phyloP scores from a whole-genome alignment of 2,329 filamentous ascomycete genomes.

The Colletotrichum sp. region DNA sequence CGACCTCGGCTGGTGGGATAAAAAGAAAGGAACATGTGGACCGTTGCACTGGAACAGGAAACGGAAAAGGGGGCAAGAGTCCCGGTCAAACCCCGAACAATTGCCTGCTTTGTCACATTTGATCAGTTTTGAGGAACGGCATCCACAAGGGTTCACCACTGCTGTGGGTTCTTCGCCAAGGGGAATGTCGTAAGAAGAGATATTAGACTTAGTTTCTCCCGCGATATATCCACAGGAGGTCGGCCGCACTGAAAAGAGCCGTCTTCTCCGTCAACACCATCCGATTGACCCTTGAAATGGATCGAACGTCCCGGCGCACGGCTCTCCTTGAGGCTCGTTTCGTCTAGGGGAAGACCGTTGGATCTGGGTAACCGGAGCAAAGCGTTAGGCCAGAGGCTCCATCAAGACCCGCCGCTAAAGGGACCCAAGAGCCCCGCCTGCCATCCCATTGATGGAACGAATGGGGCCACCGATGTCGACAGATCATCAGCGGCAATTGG shows the following conservation, averaged over 20 bases:
- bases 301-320: not conserved
- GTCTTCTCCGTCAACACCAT: not conserved
- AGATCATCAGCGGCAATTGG: conserved; percentile 1
- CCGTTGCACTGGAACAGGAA: not conserved
- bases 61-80: not conserved
- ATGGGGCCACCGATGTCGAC: not conserved
- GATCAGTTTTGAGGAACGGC: not conserved
- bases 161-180: not conserved
- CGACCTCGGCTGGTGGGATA: not conserved
- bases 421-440: not conserved
- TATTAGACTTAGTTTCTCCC: not conserved
- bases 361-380: not conserved
- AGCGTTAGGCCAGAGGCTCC: not conserved
- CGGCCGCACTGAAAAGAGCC: not conserved
- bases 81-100: not conserved
- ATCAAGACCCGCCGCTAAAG: not conserved
- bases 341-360: not conserved
- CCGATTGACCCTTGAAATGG: not conserved
- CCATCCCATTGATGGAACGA: not conserved
- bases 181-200: not conserved
- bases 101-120: not conserved
- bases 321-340: not conserved
- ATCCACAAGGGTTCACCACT: not conserved
- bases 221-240: not conserved
- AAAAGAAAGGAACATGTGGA: not conserved